Base-by-base conservation (phyloP, 495 filamentous ascomycete genomes). In the Umbilicaria muhlenbergii region DNA sequence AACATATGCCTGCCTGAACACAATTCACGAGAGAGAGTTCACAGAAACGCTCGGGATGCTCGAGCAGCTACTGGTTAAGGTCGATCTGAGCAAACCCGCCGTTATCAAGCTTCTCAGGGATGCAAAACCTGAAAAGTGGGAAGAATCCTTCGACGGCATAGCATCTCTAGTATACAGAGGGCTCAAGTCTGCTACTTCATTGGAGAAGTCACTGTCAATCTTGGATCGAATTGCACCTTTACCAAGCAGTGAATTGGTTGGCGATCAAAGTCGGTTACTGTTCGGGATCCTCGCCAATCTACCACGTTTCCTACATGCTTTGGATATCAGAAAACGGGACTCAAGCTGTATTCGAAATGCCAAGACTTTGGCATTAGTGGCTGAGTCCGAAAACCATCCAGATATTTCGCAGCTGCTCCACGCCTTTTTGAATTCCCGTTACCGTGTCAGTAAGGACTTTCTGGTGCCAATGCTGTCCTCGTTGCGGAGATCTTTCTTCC, bases 21-120 rank as follows among this genome's bases (percentile, higher is more conserved):
- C 91, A 1, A 87, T 94, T 47, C 87, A 94, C 47, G 91, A 96
- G 59, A 76, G 78, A 11, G 91, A 99, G 57, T 99, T 94, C 52
- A 72, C 89, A 43, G 88, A 94, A 53, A 86, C 82, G 36, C 65
- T 93, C 14, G 77, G 80, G 32, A 94, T 96, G 80, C 69, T 99
- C n/a, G 81, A 93, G 32, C 81, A 84, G 52, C 73, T 93, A 39
- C 57, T 99, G 33, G 71, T 75, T 51, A 88, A 88, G 49, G 66
- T 96, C 34, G 81, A 96, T 58, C 73, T 99, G 32, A 70, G 71
- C 40, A 77, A 85, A 45, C 70, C 78, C 0, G 67, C 59, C 35
- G 75, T 86, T 8, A 73, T 88, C 18, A 61, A 70, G 32, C 58
- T 80, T 36, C 68, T 99, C 18, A 67, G 80, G 46, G 82, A 88